These are phyloP conservation scores for Geranium rotundifolium DNA, from an alignment of 345 rosid species.

Conservation along the genomic window DNA sequence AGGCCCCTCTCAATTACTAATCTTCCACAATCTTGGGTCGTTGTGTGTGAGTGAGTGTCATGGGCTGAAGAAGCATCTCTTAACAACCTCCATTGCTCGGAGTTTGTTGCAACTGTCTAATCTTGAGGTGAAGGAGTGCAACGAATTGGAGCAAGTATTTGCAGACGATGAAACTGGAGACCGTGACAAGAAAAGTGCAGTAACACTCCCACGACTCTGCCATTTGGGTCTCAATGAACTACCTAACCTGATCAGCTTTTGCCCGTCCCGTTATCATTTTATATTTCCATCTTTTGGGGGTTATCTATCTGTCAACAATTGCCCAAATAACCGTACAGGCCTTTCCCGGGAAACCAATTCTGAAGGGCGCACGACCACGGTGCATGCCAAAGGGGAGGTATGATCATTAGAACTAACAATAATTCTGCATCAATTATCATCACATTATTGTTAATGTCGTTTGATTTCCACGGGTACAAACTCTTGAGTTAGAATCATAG, in stretches of 20 bases:
- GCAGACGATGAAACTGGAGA: not conserved
- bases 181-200: not conserved
- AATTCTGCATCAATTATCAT: too few species aligned
- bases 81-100: not conserved
- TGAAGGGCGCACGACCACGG: too few species aligned
- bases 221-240: not conserved
- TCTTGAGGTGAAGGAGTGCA: accelerated
- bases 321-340: too few species aligned
- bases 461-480: too few species aligned
- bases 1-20: not conserved
- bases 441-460: too few species aligned
- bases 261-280: not conserved
- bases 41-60: too few species aligned
- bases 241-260: conserved; percentile 1
- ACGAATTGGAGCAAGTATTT: not conserved
- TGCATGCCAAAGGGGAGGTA: too few species aligned
- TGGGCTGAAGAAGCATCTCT: not conserved
- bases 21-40: not conserved
- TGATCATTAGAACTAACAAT: too few species aligned
- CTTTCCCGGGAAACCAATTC: too few species aligned
- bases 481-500: too few species aligned
- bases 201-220: not conserved
- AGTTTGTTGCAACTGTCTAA: not conserved
- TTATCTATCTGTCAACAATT: too few species aligned
- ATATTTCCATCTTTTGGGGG: not conserved